Conservation (phyloP, 495 filamentous ascomycete genomes). For the Sordaria brevicollis region DNA sequence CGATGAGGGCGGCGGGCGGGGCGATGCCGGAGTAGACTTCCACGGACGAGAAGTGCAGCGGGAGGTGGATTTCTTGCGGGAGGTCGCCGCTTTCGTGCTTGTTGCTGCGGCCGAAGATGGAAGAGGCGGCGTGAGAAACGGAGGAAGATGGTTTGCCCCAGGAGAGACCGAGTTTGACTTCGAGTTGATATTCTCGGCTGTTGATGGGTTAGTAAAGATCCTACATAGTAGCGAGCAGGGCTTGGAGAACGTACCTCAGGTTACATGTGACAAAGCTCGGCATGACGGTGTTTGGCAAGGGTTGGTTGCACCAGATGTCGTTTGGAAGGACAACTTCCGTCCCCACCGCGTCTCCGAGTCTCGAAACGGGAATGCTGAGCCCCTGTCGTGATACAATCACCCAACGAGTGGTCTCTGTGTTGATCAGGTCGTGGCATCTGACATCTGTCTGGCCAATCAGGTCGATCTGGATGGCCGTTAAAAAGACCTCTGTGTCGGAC, state of each 20-base stretch:
- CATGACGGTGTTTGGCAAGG: constrained; percentile 72
- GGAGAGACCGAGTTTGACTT: constrained; percentile 66
- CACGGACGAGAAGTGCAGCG: constrained; percentile 61
- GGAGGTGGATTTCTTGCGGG: constrained; percentile 62
- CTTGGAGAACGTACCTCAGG: constrained; percentile 35
- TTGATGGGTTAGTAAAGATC: background rate
- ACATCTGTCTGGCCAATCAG: constrained; percentile 72
- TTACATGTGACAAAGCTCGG: constrained; percentile 88
- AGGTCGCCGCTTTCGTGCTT: constrained; percentile 19
- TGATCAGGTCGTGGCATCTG: constrained; percentile 56
- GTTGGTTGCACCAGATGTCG: constrained; percentile 54
- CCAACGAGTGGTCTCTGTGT: constrained; percentile 58
- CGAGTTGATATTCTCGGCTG: constrained; percentile 64
- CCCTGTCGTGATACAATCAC: constrained; percentile 57
- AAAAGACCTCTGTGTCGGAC: constrained; percentile 49
- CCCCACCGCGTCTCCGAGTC: constrained; percentile 47
- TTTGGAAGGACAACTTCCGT: constrained; percentile 59
- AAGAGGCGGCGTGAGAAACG: background rate
- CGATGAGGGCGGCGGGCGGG: constrained; percentile 67
- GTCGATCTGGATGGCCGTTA: constrained; percentile 73
- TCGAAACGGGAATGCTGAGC: constrained; percentile 49
- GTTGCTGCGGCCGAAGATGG: constrained; percentile 3
- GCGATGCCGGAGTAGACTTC: constrained; percentile 82
- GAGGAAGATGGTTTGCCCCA: constrained; percentile 27
- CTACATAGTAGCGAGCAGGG: background rate